These are phyloP conservation scores for Chlorella vulgaris DNA, from an alignment of 139 green algal genomes.

Conservation along the genomic window DNA sequence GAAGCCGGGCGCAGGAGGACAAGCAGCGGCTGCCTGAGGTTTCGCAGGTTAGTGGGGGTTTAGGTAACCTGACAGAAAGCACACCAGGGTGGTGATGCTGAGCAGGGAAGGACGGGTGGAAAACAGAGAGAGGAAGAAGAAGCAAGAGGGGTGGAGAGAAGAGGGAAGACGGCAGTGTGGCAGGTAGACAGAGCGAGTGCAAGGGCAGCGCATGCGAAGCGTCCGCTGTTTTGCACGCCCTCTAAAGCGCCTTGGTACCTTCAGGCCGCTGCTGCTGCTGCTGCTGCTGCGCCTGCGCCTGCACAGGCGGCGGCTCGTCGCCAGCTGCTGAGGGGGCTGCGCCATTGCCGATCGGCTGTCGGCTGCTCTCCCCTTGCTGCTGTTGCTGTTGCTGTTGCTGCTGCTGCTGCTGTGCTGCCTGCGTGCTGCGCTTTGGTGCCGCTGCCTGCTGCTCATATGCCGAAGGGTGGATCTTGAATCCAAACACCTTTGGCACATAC, in stretches of 20 bases:
- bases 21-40: too few species aligned
- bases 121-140: too few species aligned
- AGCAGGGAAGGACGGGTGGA: too few species aligned
- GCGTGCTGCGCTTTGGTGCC: neutral
- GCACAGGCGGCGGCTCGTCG: too few species aligned
- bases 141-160: neutral
- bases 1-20: neutral
- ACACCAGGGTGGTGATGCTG: too few species aligned
- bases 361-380: neutral
- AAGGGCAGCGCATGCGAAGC: too few species aligned
- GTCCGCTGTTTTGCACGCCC: too few species aligned
- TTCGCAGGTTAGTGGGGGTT: too few species aligned
- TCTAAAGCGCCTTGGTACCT: neutral
- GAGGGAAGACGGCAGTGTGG: too few species aligned
- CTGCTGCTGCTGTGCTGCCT: constrained; percentile 15
- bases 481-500: constrained; percentile 94
- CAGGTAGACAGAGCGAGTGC: too few species aligned
- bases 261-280: neutral
- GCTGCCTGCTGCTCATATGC: constrained; percentile 23
- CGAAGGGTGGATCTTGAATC: constrained; percentile 87
- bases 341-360: neutral
- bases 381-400: constrained; percentile 24
- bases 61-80: too few species aligned
- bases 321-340: too few species aligned
- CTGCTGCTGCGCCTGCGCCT: neutral